Conservation (phyloP, 148 eudicot species). For the Fagopyrum homotropicum region DNA sequence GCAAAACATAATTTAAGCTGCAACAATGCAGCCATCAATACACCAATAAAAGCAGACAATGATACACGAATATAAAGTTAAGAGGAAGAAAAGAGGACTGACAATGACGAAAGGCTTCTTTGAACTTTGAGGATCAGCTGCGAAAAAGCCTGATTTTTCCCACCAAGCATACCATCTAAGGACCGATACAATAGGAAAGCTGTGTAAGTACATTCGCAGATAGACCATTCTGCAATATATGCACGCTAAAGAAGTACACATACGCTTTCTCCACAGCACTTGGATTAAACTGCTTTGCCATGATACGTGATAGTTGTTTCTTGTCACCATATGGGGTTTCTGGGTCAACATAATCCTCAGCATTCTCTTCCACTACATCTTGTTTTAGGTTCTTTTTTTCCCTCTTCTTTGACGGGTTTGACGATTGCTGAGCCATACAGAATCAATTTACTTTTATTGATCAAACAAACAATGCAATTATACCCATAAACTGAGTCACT, state of each 20-base stretch:
- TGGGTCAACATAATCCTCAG: slow-evolving; percentile 69
- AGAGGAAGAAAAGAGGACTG: slow-evolving; percentile 22
- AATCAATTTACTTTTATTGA: neutral
- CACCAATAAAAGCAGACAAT: neutral
- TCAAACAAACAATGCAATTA: neutral
- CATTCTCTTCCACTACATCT: slow-evolving; percentile 61
- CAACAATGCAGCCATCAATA: neutral
- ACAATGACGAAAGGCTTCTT: slow-evolving; percentile 75
- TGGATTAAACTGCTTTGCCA: slow-evolving; percentile 88
- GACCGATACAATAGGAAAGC: slow-evolving; percentile 12
- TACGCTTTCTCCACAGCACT: slow-evolving; percentile 81
- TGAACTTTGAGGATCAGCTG: slow-evolving; percentile 74
- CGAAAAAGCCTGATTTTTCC: slow-evolving; percentile 76
- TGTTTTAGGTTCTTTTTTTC: slow-evolving; percentile 54
- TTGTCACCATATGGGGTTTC: slow-evolving; percentile 69
- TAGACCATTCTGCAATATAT: neutral
- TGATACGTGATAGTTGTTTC: slow-evolving; percentile 59
- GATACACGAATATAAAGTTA: neutral
- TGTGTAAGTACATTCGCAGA: slow-evolving; percentile 3
- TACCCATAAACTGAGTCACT: neutral
- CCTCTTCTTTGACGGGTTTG: slow-evolving; percentile 40
- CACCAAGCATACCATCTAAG: slow-evolving; percentile 94
- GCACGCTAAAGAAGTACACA: slow-evolving; percentile 14
- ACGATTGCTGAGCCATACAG: slow-evolving; percentile 49
- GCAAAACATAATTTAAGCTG: neutral